These are phyloP conservation scores for Liriodendron chinense DNA, from an alignment of 164 flowering plant species.

Conservation along the genomic window DNA sequence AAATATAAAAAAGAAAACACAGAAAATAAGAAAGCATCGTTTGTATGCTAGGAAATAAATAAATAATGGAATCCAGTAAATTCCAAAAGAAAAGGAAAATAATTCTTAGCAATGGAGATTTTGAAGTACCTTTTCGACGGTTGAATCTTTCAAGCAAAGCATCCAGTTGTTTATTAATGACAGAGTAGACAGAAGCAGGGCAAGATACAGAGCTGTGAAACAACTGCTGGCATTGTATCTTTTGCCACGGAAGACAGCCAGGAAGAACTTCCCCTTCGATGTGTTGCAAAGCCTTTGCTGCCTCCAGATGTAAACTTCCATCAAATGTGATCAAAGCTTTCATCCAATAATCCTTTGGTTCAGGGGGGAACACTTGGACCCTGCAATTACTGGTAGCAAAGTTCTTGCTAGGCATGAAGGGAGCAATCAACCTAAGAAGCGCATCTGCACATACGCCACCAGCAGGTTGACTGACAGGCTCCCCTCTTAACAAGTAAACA, in stretches of 20 bases:
- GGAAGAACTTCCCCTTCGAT: conserved; percentile 75
- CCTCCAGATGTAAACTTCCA: conserved; percentile 89
- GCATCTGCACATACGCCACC: conserved; percentile 59
- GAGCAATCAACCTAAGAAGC: conserved; percentile 63
- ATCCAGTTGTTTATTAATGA: conserved; percentile 59
- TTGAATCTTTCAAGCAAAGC: conserved; percentile 47
- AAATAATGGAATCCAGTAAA: background rate
- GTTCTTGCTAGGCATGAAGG: conserved; percentile 62
- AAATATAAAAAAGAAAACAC: background rate
- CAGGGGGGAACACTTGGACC: conserved; percentile 70
- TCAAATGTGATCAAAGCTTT: conserved; percentile 74
- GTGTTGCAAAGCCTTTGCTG: conserved; percentile 90
- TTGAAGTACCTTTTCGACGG: conserved; percentile 43
- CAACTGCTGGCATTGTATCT: conserved; percentile 63
- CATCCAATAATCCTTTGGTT: conserved; percentile 52
- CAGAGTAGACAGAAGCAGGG: conserved; percentile 51
- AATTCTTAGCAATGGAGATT: background rate
- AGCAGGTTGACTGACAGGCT: conserved; percentile 49
- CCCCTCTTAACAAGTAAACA: conserved; percentile 61
- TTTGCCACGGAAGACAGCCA: conserved; percentile 88
- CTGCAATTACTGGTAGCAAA: conserved; percentile 33
- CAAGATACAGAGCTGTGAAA: conserved; percentile 81
- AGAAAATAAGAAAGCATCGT: background rate
- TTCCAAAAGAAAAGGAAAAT: background rate
- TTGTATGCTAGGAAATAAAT: background rate